Evolutionary conservation across 306 rosid genomes (phyloP).

Genomic region (Senna siamea): DNA sequence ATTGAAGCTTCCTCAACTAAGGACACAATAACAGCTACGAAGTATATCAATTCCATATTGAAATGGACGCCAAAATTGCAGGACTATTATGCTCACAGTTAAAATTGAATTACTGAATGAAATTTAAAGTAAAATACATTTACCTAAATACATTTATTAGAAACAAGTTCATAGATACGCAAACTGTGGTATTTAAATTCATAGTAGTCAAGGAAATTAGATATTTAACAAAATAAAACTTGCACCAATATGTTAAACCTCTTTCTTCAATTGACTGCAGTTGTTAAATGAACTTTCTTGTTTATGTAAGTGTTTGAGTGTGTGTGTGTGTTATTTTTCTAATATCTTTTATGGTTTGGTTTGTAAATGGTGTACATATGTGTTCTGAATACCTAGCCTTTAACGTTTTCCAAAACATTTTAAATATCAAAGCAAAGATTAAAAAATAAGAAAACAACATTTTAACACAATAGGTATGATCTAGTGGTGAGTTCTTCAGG

Average conservation of each 20-base stretch:
- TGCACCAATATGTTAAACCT: neutral
- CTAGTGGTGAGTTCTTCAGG: neutral
- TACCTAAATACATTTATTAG: conserved; percentile 1
- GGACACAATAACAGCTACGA: conserved; percentile 1
- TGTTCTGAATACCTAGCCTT: neutral
- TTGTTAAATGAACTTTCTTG: neutral
- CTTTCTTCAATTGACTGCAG: neutral
- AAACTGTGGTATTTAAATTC: neutral
- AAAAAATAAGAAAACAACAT: neutral
- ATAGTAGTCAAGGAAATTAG: conserved; percentile 12
- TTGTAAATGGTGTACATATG: neutral
- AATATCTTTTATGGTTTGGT: neutral
- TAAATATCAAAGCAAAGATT: neutral
- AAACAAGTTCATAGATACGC: conserved; percentile 15
- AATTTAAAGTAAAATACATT: conserved; percentile 6
- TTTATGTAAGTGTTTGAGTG: neutral
- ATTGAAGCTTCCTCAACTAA: conserved; percentile 29
- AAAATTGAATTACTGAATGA: neutral
- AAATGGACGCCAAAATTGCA: conserved; percentile 9
- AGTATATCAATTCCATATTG: conserved; percentile 24
- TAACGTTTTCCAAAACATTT: conserved; percentile 25
- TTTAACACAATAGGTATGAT: neutral
- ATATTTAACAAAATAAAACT: conserved; percentile 21
- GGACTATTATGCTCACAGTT: neutral
- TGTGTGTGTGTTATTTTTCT: neutral